Evolutionary conservation across 371 early-diverging fungal genomes (phyloP).

Genomic region (Mucor circinelloides): DNA sequence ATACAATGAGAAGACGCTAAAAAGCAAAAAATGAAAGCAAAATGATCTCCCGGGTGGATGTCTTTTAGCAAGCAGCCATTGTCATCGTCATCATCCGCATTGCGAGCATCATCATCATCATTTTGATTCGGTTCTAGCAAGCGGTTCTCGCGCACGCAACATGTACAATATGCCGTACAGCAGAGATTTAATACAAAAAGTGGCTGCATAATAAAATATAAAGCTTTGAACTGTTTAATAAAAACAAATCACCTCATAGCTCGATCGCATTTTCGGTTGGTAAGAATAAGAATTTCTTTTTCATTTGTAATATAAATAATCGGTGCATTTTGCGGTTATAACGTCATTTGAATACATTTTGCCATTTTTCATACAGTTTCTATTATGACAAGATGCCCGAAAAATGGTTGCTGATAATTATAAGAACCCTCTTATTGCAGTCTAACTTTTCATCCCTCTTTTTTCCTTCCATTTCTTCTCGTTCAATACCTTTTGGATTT

Average conservation of each 20-base stretch:
- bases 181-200: background rate
- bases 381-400: background rate
- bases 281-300: background rate
- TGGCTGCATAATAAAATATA: background rate
- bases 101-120: no score
- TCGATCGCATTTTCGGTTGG: conserved; percentile 3
- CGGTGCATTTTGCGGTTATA: conserved; percentile 2
- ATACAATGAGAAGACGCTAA: conserved; percentile 1
- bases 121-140: background rate
- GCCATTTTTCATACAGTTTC: background rate
- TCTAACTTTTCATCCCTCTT: background rate
- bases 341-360: conserved; percentile 4
- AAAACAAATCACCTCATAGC: conserved; percentile 4
- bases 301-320: background rate
- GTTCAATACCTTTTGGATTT: background rate
- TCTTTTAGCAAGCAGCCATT: background rate
- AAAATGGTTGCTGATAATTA: background rate
- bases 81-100: background rate
- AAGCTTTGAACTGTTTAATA: background rate
- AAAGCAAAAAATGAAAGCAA: background rate
- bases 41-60: background rate
- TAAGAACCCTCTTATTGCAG: background rate
- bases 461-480: background rate
- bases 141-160: background rate
- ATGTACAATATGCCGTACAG: background rate